Evolutionary conservation across 768 basidiomycete species (phyloP).

Genomic region (Xanthoconium stramineum): DNA sequence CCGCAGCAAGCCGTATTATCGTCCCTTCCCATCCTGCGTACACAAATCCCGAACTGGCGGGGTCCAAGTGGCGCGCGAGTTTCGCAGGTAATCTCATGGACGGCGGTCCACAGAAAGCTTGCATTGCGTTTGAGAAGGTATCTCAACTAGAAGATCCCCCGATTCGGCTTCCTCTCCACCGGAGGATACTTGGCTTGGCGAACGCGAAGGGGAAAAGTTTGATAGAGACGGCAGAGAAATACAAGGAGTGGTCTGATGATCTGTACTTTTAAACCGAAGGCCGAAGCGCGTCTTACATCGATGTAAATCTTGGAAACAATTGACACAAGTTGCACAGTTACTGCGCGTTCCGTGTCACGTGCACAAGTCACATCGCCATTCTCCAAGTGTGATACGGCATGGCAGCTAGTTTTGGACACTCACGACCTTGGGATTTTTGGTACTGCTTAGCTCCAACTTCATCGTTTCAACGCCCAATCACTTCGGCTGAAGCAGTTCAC

Average conservation of each 20-base stretch:
- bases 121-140: constrained; percentile 17
- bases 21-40: constrained; percentile 16
- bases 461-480: not conserved
- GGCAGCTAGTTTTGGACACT: not conserved
- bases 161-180: constrained; percentile 20
- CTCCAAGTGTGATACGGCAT: too few species aligned
- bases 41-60: constrained; percentile 7
- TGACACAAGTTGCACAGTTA: not conserved
- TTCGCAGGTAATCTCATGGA: not conserved
- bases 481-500: not conserved
- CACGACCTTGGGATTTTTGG: not conserved
- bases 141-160: constrained; percentile 22
- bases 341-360: not conserved
- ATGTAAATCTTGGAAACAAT: too few species aligned
- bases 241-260: constrained; percentile 23
- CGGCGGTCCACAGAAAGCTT: constrained; percentile 23
- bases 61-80: constrained; percentile 2
- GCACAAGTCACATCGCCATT: not conserved
- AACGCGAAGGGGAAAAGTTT: constrained; percentile 13
- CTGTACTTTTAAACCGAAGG: constrained; percentile 12
- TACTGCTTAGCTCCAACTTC: not conserved
- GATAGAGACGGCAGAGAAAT: constrained; percentile 15
- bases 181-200: not conserved
- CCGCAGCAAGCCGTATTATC: not conserved
- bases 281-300: not conserved